phyloP scores from a whole-genome alignment of 2,329 filamentous ascomycete genomes.

The Trichoderma atrobrunneum region DNA sequence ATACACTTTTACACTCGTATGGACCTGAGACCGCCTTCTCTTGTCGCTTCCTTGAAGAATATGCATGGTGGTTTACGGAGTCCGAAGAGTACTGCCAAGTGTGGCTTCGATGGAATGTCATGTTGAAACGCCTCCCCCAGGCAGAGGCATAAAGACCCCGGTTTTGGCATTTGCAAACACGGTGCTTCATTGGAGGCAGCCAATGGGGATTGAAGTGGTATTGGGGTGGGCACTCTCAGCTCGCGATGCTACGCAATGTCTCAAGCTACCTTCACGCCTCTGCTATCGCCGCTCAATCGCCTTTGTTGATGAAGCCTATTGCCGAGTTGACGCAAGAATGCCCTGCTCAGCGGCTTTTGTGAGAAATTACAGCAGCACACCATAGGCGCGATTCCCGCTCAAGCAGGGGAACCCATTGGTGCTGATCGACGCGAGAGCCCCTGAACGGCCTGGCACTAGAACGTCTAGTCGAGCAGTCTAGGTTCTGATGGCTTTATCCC shows the following conservation, averaged over 20 bases:
- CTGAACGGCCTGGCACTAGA: slow-evolving; percentile 1
- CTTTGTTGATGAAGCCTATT: background rate
- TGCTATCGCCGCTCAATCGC: background rate
- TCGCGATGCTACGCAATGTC: background rate
- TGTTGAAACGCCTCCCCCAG: background rate
- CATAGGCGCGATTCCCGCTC: slow-evolving; percentile 12
- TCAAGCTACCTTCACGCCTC: background rate
- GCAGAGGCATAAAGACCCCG: background rate
- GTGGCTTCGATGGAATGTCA: background rate
- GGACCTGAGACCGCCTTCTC: background rate
- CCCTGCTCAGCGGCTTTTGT: background rate
- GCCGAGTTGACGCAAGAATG: background rate
- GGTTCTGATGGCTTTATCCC: slow-evolving; percentile 1
- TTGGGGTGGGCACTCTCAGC: background rate
- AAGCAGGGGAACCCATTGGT: background rate
- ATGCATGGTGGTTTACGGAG: background rate
- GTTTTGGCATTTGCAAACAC: background rate
- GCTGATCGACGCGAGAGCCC: slow-evolving; percentile 11
- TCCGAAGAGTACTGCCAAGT: background rate
- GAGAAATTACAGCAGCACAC: background rate
- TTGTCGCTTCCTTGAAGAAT: background rate
- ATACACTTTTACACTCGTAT: background rate
- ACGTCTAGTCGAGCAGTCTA: background rate
- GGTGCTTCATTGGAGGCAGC: background rate
- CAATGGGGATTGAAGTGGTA: background rate